phyloP scores from a whole-genome alignment of 306 rosid species.

The Oemleria cerasiformis region DNA sequence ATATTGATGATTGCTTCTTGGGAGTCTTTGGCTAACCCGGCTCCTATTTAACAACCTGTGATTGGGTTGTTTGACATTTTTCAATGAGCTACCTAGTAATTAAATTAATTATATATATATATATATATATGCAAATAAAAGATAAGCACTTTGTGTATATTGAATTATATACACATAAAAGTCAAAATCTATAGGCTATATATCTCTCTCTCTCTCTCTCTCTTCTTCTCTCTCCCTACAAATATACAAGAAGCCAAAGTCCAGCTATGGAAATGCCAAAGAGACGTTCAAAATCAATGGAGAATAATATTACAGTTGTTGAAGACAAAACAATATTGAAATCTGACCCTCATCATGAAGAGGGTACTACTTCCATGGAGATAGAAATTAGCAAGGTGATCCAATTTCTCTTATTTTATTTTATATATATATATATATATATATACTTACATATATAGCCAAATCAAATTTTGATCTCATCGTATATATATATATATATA shows the following conservation, averaged over 20 bases:
- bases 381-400: constrained; percentile 28
- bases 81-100: constrained; percentile 1
- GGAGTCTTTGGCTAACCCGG: constrained; percentile 13
- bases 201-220: not conserved
- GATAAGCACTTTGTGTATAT: constrained; percentile 23
- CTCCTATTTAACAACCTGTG: not conserved
- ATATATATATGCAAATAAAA: constrained; percentile 6
- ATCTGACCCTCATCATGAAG: constrained; percentile 23
- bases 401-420: not conserved
- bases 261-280: not conserved
- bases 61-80: constrained; percentile 27
- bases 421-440: not conserved
- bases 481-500: not conserved
- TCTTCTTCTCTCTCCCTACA: not conserved
- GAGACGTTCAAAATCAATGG: constrained; percentile 24
- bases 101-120: not conserved
- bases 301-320: constrained; percentile 5
- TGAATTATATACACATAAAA: constrained; percentile 14
- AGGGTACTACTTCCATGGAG: constrained; percentile 10
- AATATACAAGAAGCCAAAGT: constrained; percentile 23
- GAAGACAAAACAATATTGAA: constrained; percentile 26
- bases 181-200: constrained; percentile 33
- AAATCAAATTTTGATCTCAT: not conserved
- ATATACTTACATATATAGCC: not conserved
- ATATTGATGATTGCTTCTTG: constrained; percentile 17